A percentile compares a stretch with the other conserved stretches of the same genome.
Conservation (phyloP, 2,329 filamentous ascomycete genomes). For the Sphaceloma murrayae region DNA sequence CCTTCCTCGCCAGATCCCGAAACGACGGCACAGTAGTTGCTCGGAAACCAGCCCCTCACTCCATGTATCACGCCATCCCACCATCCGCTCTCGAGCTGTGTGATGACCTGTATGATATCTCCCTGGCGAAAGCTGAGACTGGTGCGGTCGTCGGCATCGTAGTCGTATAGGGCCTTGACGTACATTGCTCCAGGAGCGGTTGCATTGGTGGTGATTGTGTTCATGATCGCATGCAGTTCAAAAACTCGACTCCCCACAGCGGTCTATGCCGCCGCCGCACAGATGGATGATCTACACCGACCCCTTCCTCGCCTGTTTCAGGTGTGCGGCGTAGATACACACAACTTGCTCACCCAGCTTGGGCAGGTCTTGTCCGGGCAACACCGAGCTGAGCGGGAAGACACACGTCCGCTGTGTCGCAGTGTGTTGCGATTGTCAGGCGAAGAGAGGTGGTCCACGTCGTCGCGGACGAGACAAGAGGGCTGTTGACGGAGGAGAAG, state of each 20-base stretch:
- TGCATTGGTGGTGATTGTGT: constrained; percentile 40
- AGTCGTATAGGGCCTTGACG: constrained; percentile 93
- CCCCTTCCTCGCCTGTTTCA: constrained; percentile 12
- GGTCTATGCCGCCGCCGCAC: constrained; percentile 15
- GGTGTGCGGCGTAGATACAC: constrained; percentile 4
- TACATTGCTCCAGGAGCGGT: constrained; percentile 58
- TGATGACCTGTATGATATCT: constrained; percentile 97
- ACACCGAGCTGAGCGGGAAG: no score
- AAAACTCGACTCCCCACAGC: constrained; percentile 10
- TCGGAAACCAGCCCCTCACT: constrained; percentile 96
- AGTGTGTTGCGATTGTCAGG: neutral
- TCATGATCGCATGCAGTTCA: constrained; percentile 33
- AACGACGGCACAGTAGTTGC: constrained; percentile 93
- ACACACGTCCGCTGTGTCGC: no score
- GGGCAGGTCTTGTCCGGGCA: neutral
- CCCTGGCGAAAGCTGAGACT: constrained; percentile 95
- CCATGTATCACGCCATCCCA: constrained; percentile 99
- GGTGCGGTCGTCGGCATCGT: constrained; percentile 92
- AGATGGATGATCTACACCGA: constrained; percentile 10
- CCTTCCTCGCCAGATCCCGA: constrained; percentile 55
- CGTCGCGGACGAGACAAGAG: neutral
- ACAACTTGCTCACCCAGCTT: constrained; percentile 7
- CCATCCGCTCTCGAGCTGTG: constrained; percentile 95
- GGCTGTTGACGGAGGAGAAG: constrained; percentile 8
- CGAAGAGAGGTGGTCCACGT: neutral